phyloP scores from a whole-genome alignment of 2,329 filamentous ascomycete genomes.

The Arthrobotrys sinensis region DNA sequence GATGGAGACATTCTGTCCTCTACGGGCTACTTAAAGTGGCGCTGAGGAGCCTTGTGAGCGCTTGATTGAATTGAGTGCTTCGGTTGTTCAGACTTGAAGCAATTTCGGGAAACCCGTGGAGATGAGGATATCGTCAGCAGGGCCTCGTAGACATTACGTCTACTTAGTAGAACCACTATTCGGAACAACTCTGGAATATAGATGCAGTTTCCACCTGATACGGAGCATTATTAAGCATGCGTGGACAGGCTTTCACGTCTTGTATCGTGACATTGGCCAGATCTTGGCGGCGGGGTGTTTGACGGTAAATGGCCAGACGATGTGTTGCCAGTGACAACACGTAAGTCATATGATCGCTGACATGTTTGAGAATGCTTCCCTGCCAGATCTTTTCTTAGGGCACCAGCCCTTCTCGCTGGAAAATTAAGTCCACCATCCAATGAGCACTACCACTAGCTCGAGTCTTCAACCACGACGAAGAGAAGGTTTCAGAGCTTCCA shows the following conservation, averaged over 20 bases:
- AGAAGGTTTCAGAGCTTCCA: constrained; percentile 5
- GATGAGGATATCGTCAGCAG: constrained; percentile 34
- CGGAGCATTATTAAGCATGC: constrained; percentile 19
- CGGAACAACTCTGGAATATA: background rate
- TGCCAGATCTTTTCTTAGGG: constrained; percentile 16
- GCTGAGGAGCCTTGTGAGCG: background rate
- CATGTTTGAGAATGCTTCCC: background rate
- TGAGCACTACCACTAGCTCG: constrained; percentile 6
- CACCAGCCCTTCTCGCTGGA: constrained; percentile 32
- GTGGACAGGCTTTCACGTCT: background rate
- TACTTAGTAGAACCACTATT: background rate
- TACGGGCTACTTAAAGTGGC: background rate
- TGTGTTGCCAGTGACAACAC: constrained; percentile 5
- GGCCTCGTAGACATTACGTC: constrained; percentile 42
- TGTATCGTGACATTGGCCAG: constrained; percentile 26
- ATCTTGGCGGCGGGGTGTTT: constrained; percentile 9
- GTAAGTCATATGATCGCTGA: background rate
- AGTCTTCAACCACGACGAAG: background rate
- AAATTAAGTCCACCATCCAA: constrained; percentile 1
- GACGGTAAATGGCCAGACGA: background rate
- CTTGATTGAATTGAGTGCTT: background rate
- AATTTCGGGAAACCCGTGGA: constrained; percentile 12
- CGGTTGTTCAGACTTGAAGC: constrained; percentile 7
- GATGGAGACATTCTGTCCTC: constrained; percentile 31
- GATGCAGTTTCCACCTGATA: background rate